These are phyloP conservation scores for Iris macrosiphon DNA, from an alignment of 106 monocot species.

Conservation along the genomic window DNA sequence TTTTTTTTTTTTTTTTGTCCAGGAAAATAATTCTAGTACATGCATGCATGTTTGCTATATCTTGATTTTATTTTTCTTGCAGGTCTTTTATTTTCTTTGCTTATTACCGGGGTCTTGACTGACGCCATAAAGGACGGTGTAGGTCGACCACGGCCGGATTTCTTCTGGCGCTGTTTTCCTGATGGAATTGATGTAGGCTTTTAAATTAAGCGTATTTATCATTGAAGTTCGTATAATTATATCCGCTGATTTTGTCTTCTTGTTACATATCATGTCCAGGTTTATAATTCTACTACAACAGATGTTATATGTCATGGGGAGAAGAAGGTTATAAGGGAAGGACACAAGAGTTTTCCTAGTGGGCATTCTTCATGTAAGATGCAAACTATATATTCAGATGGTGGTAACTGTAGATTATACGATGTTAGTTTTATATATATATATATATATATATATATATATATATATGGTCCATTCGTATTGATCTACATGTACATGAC, in stretches of 20 bases:
- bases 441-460: too few relatives aligned
- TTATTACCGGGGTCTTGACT: slow-evolving; percentile 86
- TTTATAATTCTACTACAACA: slow-evolving; percentile 48
- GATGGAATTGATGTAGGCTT: slow-evolving; percentile 48
- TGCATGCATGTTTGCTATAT: too few relatives aligned
- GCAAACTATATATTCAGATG: background rate
- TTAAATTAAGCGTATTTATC: background rate
- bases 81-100: slow-evolving; percentile 86
- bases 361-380: slow-evolving; percentile 80
- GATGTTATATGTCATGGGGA: slow-evolving; percentile 59
- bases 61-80: too few relatives aligned
- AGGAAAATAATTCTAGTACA: background rate
- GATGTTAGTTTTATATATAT: too few relatives aligned
- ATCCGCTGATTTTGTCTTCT: background rate
- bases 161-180: slow-evolving; percentile 91
- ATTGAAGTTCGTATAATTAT: too few relatives aligned
- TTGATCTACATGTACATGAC: too few relatives aligned
- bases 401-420: too few relatives aligned
- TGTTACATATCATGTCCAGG: slow-evolving; percentile 19
- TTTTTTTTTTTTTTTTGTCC: too few relatives aligned
- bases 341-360: slow-evolving; percentile 84
- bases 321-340: slow-evolving; percentile 72
- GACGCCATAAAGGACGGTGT: slow-evolving; percentile 95
- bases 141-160: slow-evolving; percentile 88
- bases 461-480: too few relatives aligned